Evolutionary conservation across 176 grass and related monocot genomes (phyloP), one percentile per base, ranked within the genome.

Genomic region (Oryza glumipatula): DNA sequence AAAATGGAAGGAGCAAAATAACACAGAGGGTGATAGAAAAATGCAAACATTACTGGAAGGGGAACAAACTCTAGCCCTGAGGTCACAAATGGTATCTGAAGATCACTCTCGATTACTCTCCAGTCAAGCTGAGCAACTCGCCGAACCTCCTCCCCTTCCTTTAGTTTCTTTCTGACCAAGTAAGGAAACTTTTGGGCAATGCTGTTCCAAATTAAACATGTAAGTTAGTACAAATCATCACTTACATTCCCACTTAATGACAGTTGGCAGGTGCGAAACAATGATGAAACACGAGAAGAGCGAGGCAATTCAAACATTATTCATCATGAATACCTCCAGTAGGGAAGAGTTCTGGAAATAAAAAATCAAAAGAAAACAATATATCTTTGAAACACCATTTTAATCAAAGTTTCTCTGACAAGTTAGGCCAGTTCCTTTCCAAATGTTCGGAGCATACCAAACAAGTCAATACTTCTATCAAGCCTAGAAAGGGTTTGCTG

Each of bases 71-170:
- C 91, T 33, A 98, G 93, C 60, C 86, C 93, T 26, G 89, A 98
- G 73, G 93, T 80, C 36, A 65, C 73, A 92, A 95, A 95, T 43
- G 89, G 88, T 73, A 92, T 94, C 73, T 88, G 58, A 89, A 80
- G 73, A 78, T 94, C 73, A 70, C 78, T 89, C 63, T 98, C 88
- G 52, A 98, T 96, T 87, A 94, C 85, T 77, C 86, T 96, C 96
- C 96, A 98, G 71, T 98, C 93, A 70, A 98, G 89, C 83, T 96
- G 96, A 76, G 96, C 89, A 87, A 96, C 91, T 66, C 89, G 87
- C 69, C 89, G 83, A 70, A 98, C 67, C 71, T 96, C 96, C 80
- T 90, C 81, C 47, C 96, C 93, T 76, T 92, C 96, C 72, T 94
- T 95, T 48, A 89, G 86, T 73, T 94, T 98, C 88, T 89, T 96